A percentile compares a stretch with the other conserved stretches of the same genome.
phyloP scores from a whole-genome alignment of 805 yeast species.

The Vanderwaltozyma yarrowii region DNA sequence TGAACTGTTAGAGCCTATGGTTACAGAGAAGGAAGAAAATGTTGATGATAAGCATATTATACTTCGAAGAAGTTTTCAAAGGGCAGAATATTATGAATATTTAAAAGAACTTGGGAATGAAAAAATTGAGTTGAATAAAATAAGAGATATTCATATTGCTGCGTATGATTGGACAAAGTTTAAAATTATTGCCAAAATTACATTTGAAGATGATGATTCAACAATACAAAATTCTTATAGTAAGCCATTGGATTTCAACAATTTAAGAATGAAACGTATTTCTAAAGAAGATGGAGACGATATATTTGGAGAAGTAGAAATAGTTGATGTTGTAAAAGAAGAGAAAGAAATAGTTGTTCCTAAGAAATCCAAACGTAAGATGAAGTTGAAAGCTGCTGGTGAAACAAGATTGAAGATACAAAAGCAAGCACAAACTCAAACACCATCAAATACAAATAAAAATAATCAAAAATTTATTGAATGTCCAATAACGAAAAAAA shows the following conservation, averaged over 20 bases:
- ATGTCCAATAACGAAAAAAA: conserved; percentile 73
- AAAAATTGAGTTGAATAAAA: conserved; percentile 27
- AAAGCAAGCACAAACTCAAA: conserved; percentile 2
- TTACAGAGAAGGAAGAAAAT: neutral
- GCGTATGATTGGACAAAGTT: conserved; percentile 87
- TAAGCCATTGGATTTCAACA: conserved; percentile 40
- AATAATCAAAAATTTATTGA: conserved; percentile 29
- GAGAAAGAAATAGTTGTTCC: conserved; percentile 13
- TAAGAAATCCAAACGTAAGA: conserved; percentile 33
- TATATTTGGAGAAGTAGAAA: conserved; percentile 1
- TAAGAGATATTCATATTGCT: conserved; percentile 46
- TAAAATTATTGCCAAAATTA: conserved; percentile 55
- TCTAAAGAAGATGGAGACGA: conserved; percentile 1
- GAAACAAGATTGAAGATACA: conserved; percentile 40
- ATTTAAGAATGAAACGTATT: conserved; percentile 7
- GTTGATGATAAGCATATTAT: neutral
- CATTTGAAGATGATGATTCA: conserved; percentile 48
- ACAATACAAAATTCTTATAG: conserved; percentile 30
- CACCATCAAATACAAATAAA: neutral
- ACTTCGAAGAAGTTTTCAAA: conserved; percentile 29
- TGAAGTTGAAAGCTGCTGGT: conserved; percentile 59
- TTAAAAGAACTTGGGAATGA: conserved; percentile 30
- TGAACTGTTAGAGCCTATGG: neutral
- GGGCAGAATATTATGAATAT: conserved; percentile 45
- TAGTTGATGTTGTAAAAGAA: neutral